A percentile compares a stretch with the other conserved stretches of the same genome.
Evolutionary conservation across 345 rosid genomes (phyloP).

Genomic region (Sapria himalayana): DNA sequence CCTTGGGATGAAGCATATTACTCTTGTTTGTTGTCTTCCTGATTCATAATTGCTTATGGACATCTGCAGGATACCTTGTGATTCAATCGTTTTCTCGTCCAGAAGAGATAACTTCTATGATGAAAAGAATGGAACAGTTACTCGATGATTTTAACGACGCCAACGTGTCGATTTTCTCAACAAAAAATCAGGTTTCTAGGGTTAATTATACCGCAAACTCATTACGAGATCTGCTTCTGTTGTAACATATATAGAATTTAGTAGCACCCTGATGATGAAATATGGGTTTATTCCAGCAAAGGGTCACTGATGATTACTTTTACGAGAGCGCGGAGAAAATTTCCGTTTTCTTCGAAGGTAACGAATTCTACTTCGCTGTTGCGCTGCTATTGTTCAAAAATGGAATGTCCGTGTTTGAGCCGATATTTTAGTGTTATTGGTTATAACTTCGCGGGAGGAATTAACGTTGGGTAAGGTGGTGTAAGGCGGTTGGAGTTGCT

Average conservation of each 20-base stretch:
- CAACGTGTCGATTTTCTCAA: slow-evolving; percentile 64
- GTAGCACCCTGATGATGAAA: not conserved
- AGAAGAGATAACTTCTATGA: slow-evolving; percentile 36
- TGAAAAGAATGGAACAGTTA: slow-evolving; percentile 50
- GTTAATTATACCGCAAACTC: not conserved
- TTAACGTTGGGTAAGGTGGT: too few species aligned
- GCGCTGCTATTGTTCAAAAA: too few species aligned
- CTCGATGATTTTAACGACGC: slow-evolving; percentile 41
- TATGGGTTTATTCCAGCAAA: slow-evolving; percentile 16
- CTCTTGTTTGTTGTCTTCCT: not conserved
- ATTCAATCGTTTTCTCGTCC: slow-evolving; percentile 50
- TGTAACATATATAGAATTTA: not conserved
- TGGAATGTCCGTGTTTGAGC: too few species aligned
- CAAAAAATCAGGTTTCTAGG: slow-evolving; percentile 67
- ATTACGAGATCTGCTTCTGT: not conserved
- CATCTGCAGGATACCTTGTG: slow-evolving; percentile 43
- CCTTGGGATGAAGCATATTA: not conserved
- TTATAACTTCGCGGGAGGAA: too few species aligned
- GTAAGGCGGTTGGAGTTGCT: too few species aligned
- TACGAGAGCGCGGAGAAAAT: slow-evolving; percentile 68
- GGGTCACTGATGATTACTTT: slow-evolving; percentile 55
- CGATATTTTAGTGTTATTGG: too few species aligned
- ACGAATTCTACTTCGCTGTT: too few species aligned
- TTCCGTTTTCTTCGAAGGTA: slow-evolving; percentile 95
- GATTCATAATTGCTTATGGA: not conserved